Base-by-base conservation (phyloP, 2,329 filamentous ascomycete species). In the Iodosphaeria phyllophila region DNA sequence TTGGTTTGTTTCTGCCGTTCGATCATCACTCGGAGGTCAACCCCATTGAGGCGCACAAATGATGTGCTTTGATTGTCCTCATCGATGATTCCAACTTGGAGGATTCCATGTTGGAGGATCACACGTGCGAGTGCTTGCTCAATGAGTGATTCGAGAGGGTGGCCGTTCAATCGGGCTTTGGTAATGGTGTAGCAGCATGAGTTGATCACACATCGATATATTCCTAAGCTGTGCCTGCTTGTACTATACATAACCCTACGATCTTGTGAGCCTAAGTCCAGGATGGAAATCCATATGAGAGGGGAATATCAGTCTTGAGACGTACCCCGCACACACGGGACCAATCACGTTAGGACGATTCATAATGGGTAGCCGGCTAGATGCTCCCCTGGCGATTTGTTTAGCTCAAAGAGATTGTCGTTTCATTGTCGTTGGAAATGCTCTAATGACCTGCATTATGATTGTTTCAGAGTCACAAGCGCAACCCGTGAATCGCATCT, bases 21-120 rank as follows among this genome's bases (percentile, higher is more conserved):
- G 13, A 64, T 40, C 26, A 61, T 54, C 9, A 53, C 35, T 2
- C 37, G 30, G 4, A 68, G 41, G 24, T 61, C 42, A 20, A 68
- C 44, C 12, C 43, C 34, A 0, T 47, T 35, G 6, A 64, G 31
- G 22, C 50, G 47, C 6, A 56, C 49, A 35, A 59, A 68, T 16
- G 35, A 40, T 0, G 64, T 50, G 3, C 39, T 28, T 18, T 43
- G 45, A n/a, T 49, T 52, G 18, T 57, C 47, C 23, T 65, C 51
- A 20, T 42, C 47, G 3, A 41, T 36, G 30, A 69, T 58, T 8
- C 57, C 60, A 16, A 59, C 53, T 9, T 56, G 51, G 21, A 69
- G 47, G 30, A 54, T 50, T 3, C 55, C 50, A 27, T 64, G 54
- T n/a, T 41, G 41, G 9, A 46, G 35, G 9, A 63, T 37, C 12